phyloP scores from a whole-genome alignment of 805 yeast species.

The Nakazawaea ambrosiae region DNA sequence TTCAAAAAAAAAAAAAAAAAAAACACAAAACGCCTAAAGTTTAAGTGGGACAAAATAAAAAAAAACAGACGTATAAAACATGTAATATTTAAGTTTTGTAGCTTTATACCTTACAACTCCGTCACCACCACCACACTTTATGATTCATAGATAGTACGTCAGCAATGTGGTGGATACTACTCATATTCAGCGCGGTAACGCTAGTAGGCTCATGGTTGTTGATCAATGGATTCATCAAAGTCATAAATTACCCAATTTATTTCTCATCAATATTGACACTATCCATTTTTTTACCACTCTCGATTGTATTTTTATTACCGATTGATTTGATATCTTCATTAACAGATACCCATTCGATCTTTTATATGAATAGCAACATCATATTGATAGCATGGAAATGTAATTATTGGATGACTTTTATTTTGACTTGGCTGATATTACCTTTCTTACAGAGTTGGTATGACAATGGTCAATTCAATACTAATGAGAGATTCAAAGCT shows the following conservation, averaged over 20 bases:
- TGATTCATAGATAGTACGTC: too few species aligned
- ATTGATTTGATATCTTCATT: conserved; percentile 58
- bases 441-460: conserved; percentile 72
- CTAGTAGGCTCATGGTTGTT: conserved; percentile 25
- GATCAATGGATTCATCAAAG: conserved; percentile 27
- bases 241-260: conserved; percentile 31
- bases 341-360: conserved; percentile 28
- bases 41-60: too few species aligned
- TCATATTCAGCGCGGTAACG: conserved; percentile 18
- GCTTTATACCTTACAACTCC: too few species aligned
- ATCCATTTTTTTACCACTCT: conserved; percentile 68
- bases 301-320: conserved; percentile 68
- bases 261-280: conserved; percentile 41
- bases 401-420: conserved; percentile 75
- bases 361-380: conserved; percentile 37
- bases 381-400: conserved; percentile 62
- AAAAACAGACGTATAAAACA: too few species aligned
- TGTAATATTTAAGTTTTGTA: too few species aligned
- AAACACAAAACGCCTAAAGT: too few species aligned
- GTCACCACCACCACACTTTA: too few species aligned
- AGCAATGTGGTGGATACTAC: conserved; percentile 20
- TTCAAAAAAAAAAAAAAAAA: too few species aligned
- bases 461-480: conserved; percentile 58
- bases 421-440: conserved; percentile 69
- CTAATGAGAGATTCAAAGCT: conserved; percentile 39